Base-by-base conservation (phyloP, 2,329 filamentous ascomycete species). In the Curvularia spicifera region DNA sequence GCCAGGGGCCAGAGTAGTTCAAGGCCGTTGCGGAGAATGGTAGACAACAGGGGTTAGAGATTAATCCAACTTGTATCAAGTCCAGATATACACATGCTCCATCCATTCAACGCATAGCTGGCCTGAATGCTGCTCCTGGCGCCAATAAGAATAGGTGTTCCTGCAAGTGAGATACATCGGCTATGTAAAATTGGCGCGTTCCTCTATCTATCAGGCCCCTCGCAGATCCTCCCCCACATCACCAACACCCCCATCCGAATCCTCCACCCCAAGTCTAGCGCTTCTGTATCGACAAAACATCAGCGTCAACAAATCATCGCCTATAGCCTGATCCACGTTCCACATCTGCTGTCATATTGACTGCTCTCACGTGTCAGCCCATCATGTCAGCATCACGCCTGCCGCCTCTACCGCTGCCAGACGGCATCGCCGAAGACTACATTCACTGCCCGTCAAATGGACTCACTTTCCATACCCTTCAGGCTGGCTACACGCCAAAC, bases 381-480 rank as follows among this genome's bases (percentile, higher is more conserved):
- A 39, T 26, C 31, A 49, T 49, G 46, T 28, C 46, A 28, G 51
- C 44, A 9, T 49, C 50, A 44, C 55, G 28, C 31, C 61, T 81
- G 33, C 70, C 76, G 40, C 80, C 83, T 26, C 73, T 86, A 31
- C 81, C 82, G n/a, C 79, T 90, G 2, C 85, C 86, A 1, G 35
- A 76, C 18, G 83, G 82, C 26, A 78, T 90, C 49, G 78, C 77
- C 15, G 83, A 86, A 55, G 82, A 83, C 64, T 84, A 85, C 62
- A 70, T 89, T 63, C 79, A 84, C 67, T 87, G 85, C 45, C 77
- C 76, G 5, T 73, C 80, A 42, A 83, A 82, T 64, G 83, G 84
- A 50, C 80, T 90, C 20, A 85, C 80, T 22, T 87, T 86, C 73
- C 88, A 91, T 73, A 72, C 86, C 35, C 79, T 89, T 18, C 82